Evolutionary conservation across 176 grass and related monocot species (phyloP), one percentile per base, ranked within the genome.

Genomic region (Cocos nucifera): DNA sequence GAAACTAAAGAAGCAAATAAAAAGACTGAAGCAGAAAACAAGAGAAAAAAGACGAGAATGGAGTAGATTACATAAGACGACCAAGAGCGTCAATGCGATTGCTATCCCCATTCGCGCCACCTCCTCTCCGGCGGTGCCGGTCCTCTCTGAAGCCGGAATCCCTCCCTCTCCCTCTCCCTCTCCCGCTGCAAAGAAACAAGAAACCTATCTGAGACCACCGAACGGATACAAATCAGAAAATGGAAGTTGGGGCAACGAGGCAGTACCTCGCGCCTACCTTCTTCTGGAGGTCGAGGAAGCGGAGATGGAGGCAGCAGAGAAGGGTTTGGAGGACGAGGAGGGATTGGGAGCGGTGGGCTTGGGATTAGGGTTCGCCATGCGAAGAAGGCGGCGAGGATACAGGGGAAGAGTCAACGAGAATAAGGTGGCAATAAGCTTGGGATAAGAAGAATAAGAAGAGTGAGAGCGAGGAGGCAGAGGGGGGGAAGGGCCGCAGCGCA

Each of bases 81-180:
- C 83, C 83, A 39, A 95, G 86, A 7, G 91, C 83, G 55, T 82
- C 90, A 25, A 95, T 74, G 17, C 86, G 74, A 48, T 69, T 54
- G 50, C 67, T 19, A 3, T 70, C 75, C 18, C 70, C 74, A 49
- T 68, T 64, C 0, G 55, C 54, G 10, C 48, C 57, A 6, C 61
- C 25, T 6, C 67, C 49, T 1, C 69, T 19, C 0, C 80, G 39
- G 2, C 57, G 62, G 17, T 74, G 14, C 6, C 60, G 17, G 50
- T 64, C 62, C 51, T 44, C 48, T 51, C 22, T 44, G 9, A 14
- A 10, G 35, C 35, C 10, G 35, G 35, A 44, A 10, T 44, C 73
- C 16, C 73, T 60, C 21, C 67, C 73, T 21, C 59, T 77, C 35
- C 85, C 85, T 22, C 22, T 22, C 26, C 26, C 26, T 18, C 81